Base-by-base conservation (phyloP, 305 asterid genomes). In the Euphrasia arctica region DNA sequence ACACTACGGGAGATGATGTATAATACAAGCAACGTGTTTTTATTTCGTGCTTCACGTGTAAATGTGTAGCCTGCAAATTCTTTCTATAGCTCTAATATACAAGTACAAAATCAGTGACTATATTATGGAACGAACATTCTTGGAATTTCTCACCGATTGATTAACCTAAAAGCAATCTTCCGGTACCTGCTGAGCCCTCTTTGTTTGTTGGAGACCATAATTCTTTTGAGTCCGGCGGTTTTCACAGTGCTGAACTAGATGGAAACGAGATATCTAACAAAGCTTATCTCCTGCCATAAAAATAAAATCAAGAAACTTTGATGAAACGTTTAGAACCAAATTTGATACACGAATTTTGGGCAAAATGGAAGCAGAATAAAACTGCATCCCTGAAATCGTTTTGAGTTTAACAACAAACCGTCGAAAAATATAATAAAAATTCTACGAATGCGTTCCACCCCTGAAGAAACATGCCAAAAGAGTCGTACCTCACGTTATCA, bases 401-500 rank as follows among this genome's bases (percentile, higher is more conserved):
- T 36, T 36, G 42, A 36, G 42, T 36, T 36, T 36, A 36, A 36
- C 42, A 36, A 36, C 42, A 36, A 36, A 36, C 42, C 9, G 42
- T 36, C 0, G 42, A n/a, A 47, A 11, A 47, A 47, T 3, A 11
- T 11, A 42, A 42, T 42, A 7, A 7, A 42, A 42, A 42, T 42
- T 29, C 42, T 39, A 39, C 43, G 10, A 39, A 39, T 39, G 43
- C 43, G 9, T 39, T 39, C 43, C 43, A 39, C 11, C 43, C 54
- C 22, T 12, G 22, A 12, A 29, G 32, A 28, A 29, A n/a, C n/a
- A n/a, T 28, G n/a, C 9, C 39, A 54, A 25, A 32, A 25, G 57
- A 72, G 60, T 13, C 58, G 12, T 74, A 78, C 82, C 79, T 78
- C 58, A 31, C 2, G 22, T 45, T 62, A 39, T 34, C 49, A 28